Evolutionary conservation across 1,139 yeast genomes (phyloP), one percentile per base, ranked within the genome.

Genomic region (Petasospora fabianii): DNA sequence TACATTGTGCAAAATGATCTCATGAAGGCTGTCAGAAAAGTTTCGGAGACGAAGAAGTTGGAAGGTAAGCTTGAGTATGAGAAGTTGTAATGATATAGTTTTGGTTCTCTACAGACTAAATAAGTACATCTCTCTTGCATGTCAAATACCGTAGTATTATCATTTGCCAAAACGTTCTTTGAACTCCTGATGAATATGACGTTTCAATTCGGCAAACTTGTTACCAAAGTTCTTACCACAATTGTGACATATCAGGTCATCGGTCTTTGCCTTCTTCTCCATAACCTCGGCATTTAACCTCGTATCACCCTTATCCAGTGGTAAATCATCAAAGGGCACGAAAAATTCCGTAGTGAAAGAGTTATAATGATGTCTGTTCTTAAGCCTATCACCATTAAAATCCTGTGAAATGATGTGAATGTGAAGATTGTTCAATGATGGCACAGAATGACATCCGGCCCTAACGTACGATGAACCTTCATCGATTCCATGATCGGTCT

Each of bases 11-110:
- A 94, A 62, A 83, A 85, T 57, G 98, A 94, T 68, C 65, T 94
- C 65, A 84, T 92, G 94, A 92, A 92, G 66, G 98, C 99, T 13
- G 97, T 90, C 32, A 78, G 98, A 65, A 94, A 94, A 71, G 97
- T 94, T 45, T 92, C 92, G 17, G 98, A 94, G 60, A 84, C 87
- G 42, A 94, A 94, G 83, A 94, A 92, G 67, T 77, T 94, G 63
- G 99, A 94, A 68, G 97, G 98, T 51, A 85, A 85, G 65, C 69
- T 90, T 49, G 97, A 92, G 58, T 92, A 92, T 61, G 95, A 90
- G 68, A 88, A 88, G 72, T 21, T 43, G 30, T 43, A 24, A 36
- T 11, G 16, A n/a, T 26, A 7, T 3, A 9, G 30, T 18, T 17
- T 19, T 27, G n/a, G n/a, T n/a, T n/a, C n/a, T n/a, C n/a, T n/a